phyloP scores from a whole-genome alignment of 1,139 yeast genomes.

The Scheffersomyces illinoinensis region DNA sequence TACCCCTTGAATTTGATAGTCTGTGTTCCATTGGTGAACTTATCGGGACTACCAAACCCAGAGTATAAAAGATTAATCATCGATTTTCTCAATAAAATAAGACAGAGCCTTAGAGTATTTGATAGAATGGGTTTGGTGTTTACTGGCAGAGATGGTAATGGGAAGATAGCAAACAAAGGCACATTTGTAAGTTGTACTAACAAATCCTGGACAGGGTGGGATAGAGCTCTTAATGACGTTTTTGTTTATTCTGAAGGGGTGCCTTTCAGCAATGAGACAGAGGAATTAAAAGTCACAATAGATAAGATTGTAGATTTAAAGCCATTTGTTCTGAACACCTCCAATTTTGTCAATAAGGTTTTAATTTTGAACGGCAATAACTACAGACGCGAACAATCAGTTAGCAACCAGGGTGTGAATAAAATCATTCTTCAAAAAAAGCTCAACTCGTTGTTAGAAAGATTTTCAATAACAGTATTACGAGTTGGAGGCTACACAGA shows the following conservation, averaged over 20 bases:
- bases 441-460: slow-evolving; percentile 12
- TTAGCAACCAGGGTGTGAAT: slow-evolving; percentile 7
- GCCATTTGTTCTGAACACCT: slow-evolving; percentile 26
- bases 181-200: slow-evolving; percentile 56
- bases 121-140: slow-evolving; percentile 59
- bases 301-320: slow-evolving; percentile 33
- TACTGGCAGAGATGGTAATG: slow-evolving; percentile 48
- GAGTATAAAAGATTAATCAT: slow-evolving; percentile 35
- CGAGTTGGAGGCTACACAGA: slow-evolving; percentile 22
- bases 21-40: slow-evolving; percentile 45
- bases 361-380: slow-evolving; percentile 25
- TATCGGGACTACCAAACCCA: slow-evolving; percentile 25
- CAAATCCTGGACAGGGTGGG: slow-evolving; percentile 62
- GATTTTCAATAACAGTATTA: slow-evolving; percentile 25
- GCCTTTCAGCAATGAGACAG: slow-evolving; percentile 15
- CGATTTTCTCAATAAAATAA: slow-evolving; percentile 23
- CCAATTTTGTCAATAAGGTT: slow-evolving; percentile 26
- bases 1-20: slow-evolving; percentile 50
- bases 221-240: slow-evolving; percentile 43
- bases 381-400: slow-evolving; percentile 9
- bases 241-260: slow-evolving; percentile 30
- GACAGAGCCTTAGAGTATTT: slow-evolving; percentile 32
- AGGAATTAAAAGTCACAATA: slow-evolving; percentile 27
- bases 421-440: slow-evolving; percentile 6
- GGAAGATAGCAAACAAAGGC: slow-evolving; percentile 37